Evolutionary conservation across 2,329 filamentous ascomycete species (phyloP).

Genomic region (Juglanconis juglandina): DNA sequence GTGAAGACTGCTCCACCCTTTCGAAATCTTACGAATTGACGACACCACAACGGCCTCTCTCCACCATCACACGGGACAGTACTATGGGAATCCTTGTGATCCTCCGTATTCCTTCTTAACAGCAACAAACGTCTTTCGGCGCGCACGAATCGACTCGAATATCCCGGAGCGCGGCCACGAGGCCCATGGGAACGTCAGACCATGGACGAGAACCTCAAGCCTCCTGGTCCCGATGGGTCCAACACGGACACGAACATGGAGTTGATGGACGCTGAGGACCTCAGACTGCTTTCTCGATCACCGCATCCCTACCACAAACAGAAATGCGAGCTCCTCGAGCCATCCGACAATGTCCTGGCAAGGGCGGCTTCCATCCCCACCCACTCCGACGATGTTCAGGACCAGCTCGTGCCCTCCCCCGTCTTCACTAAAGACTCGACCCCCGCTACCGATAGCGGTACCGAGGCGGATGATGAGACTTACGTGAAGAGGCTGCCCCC

Average conservation of each 20-base stretch:
- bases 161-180: neutral
- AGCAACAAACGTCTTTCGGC: neutral
- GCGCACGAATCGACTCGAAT: neutral
- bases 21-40: neutral
- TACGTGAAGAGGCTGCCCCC: conserved; percentile 82
- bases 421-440: conserved; percentile 49
- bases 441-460: conserved; percentile 81
- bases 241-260: conserved; percentile 16
- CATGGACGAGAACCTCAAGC: conserved; percentile 46
- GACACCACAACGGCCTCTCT: neutral
- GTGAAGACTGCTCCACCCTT: conserved; percentile 12
- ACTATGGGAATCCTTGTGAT: neutral
- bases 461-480: conserved; percentile 92
- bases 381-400: conserved; percentile 22
- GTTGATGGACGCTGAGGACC: conserved; percentile 32
- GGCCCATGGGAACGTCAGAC: conserved; percentile 26
- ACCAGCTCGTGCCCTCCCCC: conserved; percentile 24
- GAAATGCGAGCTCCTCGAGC: conserved; percentile 51
- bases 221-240: conserved; percentile 30
- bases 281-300: conserved; percentile 56
- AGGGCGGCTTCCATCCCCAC: conserved; percentile 20
- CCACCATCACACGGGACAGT: neutral
- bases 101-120: neutral
- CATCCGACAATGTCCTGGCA: conserved; percentile 26
- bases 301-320: conserved; percentile 67